Percentiles rank a stretch among this genome's conserved stretches.
These are phyloP conservation scores for Venturia aucupariae DNA, from an alignment of 2,329 filamentous ascomycete genomes.

Conservation along the genomic window DNA sequence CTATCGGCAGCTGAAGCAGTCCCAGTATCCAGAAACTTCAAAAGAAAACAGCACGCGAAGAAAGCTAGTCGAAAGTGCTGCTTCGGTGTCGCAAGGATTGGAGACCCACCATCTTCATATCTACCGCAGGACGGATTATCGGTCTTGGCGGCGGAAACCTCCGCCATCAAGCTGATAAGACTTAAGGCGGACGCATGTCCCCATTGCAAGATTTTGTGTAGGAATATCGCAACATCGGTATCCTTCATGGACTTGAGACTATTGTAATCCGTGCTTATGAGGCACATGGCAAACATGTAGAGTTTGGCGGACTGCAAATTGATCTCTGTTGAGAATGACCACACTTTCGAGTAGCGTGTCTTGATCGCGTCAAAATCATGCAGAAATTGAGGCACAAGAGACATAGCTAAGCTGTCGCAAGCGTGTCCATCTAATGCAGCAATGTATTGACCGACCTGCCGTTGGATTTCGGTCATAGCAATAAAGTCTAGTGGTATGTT, in stretches of 20 bases:
- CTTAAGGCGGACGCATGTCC: conserved; percentile 7
- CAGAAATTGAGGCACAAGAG: conserved; percentile 8
- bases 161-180: conserved; percentile 5
- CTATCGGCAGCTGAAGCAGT: conserved; percentile 12
- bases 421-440: conserved; percentile 10
- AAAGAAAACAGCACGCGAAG: conserved; percentile 15
- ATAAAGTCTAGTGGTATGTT: conserved; percentile 12
- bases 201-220: conserved; percentile 12
- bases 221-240: conserved; percentile 10
- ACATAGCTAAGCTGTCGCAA: conserved; percentile 3
- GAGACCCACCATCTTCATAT: conserved; percentile 11
- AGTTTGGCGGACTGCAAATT: conserved; percentile 12
- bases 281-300: conserved; percentile 13
- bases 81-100: conserved; percentile 14
- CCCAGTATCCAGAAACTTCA: conserved; percentile 15
- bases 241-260: neutral
- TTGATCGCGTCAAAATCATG: conserved; percentile 6
- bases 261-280: conserved; percentile 9
- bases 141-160: neutral
- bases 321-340: conserved; percentile 8
- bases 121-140: conserved; percentile 12
- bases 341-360: neutral
- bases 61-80: conserved; percentile 15
- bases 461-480: conserved; percentile 16
- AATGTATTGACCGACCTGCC: conserved; percentile 13